These are phyloP conservation scores for Sporothrix brasiliensis DNA, from an alignment of 2,329 filamentous ascomycete species.

Conservation along the genomic window DNA sequence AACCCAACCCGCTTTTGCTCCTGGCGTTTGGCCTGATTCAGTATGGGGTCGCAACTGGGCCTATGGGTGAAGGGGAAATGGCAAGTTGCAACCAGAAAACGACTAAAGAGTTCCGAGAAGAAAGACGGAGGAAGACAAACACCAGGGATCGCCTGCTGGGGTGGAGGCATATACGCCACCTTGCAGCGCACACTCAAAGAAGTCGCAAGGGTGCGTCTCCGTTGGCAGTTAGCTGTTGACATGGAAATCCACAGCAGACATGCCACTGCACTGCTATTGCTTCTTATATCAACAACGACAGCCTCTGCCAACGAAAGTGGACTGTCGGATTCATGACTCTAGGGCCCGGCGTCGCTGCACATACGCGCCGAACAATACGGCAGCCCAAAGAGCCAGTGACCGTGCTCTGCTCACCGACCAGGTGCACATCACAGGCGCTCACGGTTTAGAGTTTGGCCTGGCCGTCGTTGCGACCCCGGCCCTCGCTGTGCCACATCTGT, in stretches of 20 bases:
- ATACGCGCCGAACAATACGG: constrained; percentile 4
- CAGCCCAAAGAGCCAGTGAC: neutral
- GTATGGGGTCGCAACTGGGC: constrained; percentile 16
- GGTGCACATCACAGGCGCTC: constrained; percentile 11
- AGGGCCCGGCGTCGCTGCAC: neutral
- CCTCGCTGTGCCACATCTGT: constrained; percentile 1
- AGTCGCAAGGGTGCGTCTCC: neutral
- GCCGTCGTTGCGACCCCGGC: constrained; percentile 10
- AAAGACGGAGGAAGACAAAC: neutral
- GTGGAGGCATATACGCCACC: constrained; percentile 2
- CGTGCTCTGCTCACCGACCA: neutral
- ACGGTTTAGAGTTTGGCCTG: neutral
- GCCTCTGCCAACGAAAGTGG: neutral
- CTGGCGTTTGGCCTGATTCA: constrained; percentile 16
- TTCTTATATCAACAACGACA: no score
- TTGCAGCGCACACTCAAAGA: neutral
- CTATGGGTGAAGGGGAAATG: constrained; percentile 31
- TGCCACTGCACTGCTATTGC: neutral
- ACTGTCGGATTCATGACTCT: neutral
- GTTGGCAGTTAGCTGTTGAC: neutral
- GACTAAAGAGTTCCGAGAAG: neutral
- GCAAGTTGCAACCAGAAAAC: neutral
- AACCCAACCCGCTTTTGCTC: neutral
- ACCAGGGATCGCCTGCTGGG: neutral
- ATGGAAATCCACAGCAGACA: neutral